Conservation (phyloP, 768 basidiomycete species). For the Hericium coralloides region DNA sequence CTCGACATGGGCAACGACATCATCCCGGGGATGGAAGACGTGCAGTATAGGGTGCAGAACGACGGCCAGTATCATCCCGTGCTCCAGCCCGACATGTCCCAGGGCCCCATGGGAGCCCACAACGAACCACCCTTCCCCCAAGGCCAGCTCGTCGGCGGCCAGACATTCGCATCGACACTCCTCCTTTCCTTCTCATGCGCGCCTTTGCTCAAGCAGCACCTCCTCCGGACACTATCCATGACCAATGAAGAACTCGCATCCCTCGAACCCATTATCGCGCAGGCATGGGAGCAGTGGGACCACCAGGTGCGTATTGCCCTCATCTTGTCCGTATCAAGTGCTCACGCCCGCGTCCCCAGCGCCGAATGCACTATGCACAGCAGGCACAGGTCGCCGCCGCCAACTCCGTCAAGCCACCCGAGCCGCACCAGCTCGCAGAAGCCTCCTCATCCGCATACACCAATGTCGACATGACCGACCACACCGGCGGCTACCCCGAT, state of each 20-base stretch:
- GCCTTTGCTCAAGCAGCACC: slow-evolving; percentile 64
- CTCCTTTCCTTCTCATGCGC: slow-evolving; percentile 70
- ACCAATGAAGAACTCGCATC: slow-evolving; percentile 72
- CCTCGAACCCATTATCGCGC: slow-evolving; percentile 71
- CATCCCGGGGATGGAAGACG: slow-evolving; percentile 49
- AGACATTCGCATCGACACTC: slow-evolving; percentile 73
- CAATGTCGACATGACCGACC: slow-evolving; percentile 8
- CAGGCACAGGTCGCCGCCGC: slow-evolving; percentile 13
- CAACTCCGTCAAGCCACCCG: slow-evolving; percentile 19
- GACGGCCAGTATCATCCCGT: slow-evolving; percentile 26
- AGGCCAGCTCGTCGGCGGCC: slow-evolving; percentile 44
- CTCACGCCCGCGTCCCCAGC: slow-evolving; percentile 21
- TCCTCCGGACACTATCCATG: slow-evolving; percentile 64
- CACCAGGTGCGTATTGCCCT: slow-evolving; percentile 45
- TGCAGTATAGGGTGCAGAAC: slow-evolving; percentile 47
- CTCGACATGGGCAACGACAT: slow-evolving; percentile 75
- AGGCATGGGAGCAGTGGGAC: slow-evolving; percentile 85
- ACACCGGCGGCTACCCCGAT: slow-evolving; percentile 6
- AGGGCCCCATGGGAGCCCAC: slow-evolving; percentile 25
- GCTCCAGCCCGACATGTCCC: slow-evolving; percentile 1
- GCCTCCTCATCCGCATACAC: slow-evolving; percentile 12
- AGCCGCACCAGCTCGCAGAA: slow-evolving; percentile 17
- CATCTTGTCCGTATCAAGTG: slow-evolving; percentile 1
- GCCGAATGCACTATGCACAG: slow-evolving; percentile 39
- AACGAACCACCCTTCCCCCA: slow-evolving; percentile 60